Evolutionary conservation across 2,329 filamentous ascomycete species (phyloP), one percentile per base, ranked within the genome.

Genomic region (Alternaria longipes): DNA sequence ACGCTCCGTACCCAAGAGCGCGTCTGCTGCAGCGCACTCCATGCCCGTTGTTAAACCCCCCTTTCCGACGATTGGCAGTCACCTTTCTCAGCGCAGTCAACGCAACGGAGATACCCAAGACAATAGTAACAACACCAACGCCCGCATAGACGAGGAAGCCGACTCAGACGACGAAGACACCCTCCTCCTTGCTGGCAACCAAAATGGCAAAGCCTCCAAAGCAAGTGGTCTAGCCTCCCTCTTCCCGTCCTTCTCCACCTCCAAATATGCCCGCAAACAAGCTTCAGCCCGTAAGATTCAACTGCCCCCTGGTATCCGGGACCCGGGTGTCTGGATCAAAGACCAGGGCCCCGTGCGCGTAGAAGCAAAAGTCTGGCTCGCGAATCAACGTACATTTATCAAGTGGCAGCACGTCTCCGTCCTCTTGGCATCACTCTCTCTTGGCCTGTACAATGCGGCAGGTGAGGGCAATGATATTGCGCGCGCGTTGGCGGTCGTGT

Each of bases 391-490:
- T 63, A 99, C 95, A 0, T 99, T 97, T 77, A 90, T 99, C 79
- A 98, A 97, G 80, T 99, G 95, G 95, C 92, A 98, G 83, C 94
- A 98, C 78, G 93, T 99, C 73, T 90, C 89, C 63, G 88, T 99
- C 50, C 85, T 99, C 14, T 88, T 99, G 24, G 94, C 93, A 38
- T 89, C 90, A 22, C 81, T 99, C 30, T 92, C 92, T 0, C 83
- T 99, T 12, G 92, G 90, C 22, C 82, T 99, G 28, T 97, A 94
- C 81, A 94, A 97, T 70, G 93, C 94, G 0, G 94, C 94, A 0
- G 91, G 92, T 7, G 83, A 89, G 68, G 73, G 84, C 59, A 92
- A 96, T 78, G 83, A 84, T n/a, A 79, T 97, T 32, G 93, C 93
- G 0, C 86, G 91, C 69, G 82, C 84, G 38, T 88, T 98, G 74